phyloP scores from a whole-genome alignment of 176 grass and related monocot genomes.

The Zea luxurians region DNA sequence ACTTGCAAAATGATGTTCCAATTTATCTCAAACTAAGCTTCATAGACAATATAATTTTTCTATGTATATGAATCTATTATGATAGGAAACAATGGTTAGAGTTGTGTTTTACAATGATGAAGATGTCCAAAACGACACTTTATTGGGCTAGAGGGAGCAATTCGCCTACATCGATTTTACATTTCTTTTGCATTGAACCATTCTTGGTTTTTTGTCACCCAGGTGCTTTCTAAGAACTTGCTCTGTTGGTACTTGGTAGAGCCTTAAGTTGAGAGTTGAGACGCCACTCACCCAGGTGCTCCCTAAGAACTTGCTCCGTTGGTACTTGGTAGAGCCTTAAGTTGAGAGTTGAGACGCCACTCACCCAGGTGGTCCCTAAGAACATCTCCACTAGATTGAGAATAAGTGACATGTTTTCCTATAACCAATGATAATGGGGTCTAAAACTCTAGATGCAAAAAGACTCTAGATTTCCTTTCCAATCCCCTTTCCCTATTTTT shows the following conservation, averaged over 20 bases:
- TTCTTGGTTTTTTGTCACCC: not conserved
- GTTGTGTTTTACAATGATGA: not conserved
- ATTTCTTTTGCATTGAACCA: not conserved
- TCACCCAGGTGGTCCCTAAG: not conserved
- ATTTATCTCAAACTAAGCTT: not conserved
- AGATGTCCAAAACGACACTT: not conserved
- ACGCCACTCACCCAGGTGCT: not conserved
- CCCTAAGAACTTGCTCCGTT: not conserved
- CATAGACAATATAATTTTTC: not conserved
- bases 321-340: not conserved
- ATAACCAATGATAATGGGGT: too few relatives aligned
- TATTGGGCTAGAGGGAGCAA: not conserved
- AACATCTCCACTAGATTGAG: too few relatives aligned
- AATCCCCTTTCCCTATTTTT: too few relatives aligned
- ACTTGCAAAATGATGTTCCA: not conserved
- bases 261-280: not conserved
- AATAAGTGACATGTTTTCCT: too few relatives aligned
- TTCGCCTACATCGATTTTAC: not conserved
- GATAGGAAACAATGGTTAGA: not conserved
- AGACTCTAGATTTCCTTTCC: too few relatives aligned
- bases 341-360: not conserved
- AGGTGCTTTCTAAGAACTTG: not conserved
- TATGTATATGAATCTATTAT: not conserved
- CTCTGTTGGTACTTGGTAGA: not conserved
- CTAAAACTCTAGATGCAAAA: too few relatives aligned